A percentile compares a stretch with the other conserved stretches of the same genome.
Evolutionary conservation across 495 filamentous ascomycete genomes (phyloP).

Genomic region (Aspergillus avenaceus): DNA sequence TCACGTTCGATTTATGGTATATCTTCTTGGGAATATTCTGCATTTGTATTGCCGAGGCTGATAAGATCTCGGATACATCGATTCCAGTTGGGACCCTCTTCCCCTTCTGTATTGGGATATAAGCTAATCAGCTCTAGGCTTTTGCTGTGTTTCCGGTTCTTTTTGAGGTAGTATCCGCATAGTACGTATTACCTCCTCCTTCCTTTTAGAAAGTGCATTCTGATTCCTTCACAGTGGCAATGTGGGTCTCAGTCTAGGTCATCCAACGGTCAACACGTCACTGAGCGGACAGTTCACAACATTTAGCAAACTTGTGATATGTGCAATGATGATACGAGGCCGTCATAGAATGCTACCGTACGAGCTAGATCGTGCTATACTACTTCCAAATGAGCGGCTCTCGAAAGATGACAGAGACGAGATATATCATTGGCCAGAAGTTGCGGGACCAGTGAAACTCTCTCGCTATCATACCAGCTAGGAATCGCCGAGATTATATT

Average conservation of each 20-base stretch:
- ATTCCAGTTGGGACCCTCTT: conserved; percentile 30
- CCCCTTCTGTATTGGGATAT: not conserved
- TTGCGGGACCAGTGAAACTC: too few relatives aligned
- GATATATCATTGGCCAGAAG: too few relatives aligned
- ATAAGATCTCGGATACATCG: conserved; percentile 41
- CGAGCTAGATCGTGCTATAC: conserved; percentile 79
- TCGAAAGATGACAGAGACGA: too few relatives aligned
- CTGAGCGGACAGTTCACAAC: conserved; percentile 70
- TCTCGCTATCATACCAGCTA: too few relatives aligned
- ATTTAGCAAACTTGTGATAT: conserved; percentile 78
- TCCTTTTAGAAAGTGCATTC: not conserved
- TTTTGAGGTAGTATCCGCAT: conserved; percentile 84
- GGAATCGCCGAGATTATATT: too few relatives aligned
- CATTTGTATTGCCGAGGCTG: conserved; percentile 52
- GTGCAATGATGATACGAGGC: conserved; percentile 85
- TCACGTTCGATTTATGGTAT: conserved; percentile 63
- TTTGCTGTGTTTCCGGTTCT: conserved; percentile 64
- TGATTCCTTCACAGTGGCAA: conserved; percentile 55
- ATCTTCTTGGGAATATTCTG: conserved; percentile 60
- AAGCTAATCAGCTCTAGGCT: conserved; percentile 8
- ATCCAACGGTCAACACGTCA: conserved; percentile 62
- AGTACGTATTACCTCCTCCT: conserved; percentile 28
- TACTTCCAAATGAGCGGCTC: conserved; percentile 65
- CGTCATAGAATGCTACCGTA: conserved; percentile 87
- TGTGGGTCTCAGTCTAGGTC: conserved; percentile 82